Evolutionary conservation across 2,329 filamentous ascomycete species (phyloP), one percentile per base, ranked within the genome.

Genomic region (Talaromyces sp.): DNA sequence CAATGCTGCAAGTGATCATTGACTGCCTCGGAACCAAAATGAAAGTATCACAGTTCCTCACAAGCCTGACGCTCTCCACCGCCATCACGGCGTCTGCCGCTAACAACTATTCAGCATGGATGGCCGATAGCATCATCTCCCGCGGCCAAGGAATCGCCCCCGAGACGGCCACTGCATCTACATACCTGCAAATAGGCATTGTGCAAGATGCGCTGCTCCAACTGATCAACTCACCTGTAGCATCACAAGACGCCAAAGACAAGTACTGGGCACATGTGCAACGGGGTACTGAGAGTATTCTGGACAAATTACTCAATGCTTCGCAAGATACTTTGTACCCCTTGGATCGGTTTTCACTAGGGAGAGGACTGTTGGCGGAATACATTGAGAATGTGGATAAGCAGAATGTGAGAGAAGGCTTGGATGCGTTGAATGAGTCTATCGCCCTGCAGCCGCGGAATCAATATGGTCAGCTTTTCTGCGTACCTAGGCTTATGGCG

Each of bases 51-150:
- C 61, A 54, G 25, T 37, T 46, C 18, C 37, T 63, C 14, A 25
- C 35, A 3, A 31, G 44, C 35, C 28, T 63, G 5, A 18, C 37
- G 11, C 16, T 63, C 11, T 54, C 46, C 39, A 46, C 40, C 31
- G 23, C 33, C 52, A 40, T 37, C 42, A 35, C 50, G 11, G 42
- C 52, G 5, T 14, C 42, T 8, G 31, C 37, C 23, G 42, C 54
- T 12, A 54, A 37, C 18, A 50, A 50, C 4, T 71, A 69, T 33
- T 71, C 70, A 3, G 65, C 65, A 21, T 66, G 69, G 64, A 70
- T 71, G 69, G 69, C 70, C 37, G 69, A 71, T 37, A 71, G 69
- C 52, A 64, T 71, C 54, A 70, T 71, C 44, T 59, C 62, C 4
- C 69, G 69, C 11, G 64, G 66, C 39, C 67, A 71, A 40, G 70